Conservation (phyloP, 768 basidiomycete genomes). For the Panaeolus papilionaceus region DNA sequence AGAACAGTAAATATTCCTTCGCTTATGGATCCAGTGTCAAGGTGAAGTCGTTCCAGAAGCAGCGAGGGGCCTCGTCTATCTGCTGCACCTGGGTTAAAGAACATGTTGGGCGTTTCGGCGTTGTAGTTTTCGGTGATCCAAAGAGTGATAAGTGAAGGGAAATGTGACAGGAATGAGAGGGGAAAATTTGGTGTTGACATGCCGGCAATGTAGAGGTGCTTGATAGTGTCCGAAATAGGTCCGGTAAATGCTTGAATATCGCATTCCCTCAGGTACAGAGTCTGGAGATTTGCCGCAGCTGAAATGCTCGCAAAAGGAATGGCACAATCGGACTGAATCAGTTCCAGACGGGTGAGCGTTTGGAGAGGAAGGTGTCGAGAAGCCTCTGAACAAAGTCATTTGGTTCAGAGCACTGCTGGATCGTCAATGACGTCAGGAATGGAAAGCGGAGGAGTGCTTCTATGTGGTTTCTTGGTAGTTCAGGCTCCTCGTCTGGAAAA, state of each 20-base stretch:
- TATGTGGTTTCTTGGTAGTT: not conserved
- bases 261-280: not conserved
- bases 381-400: not conserved
- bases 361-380: not conserved
- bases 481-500: not conserved
- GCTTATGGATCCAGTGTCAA: not conserved
- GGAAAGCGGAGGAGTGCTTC: not conserved
- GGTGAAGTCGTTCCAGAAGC: not conserved
- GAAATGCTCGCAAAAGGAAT: not conserved
- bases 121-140: not conserved
- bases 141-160: not conserved
- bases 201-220: not conserved
- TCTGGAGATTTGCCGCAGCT: not conserved
- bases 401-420: not conserved
- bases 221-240: not conserved
- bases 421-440: not conserved
- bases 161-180: not conserved
- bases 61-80: not conserved
- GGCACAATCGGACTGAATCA: not conserved
- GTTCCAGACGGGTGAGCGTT: not conserved
- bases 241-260: not conserved
- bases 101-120: not conserved
- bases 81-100: not conserved
- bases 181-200: not conserved
- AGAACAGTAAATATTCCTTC: not conserved